Percentiles rank a stretch among this genome's conserved stretches.
phyloP scores from a whole-genome alignment of 1,284 basidiomycete species.

The Irpex sp. region DNA sequence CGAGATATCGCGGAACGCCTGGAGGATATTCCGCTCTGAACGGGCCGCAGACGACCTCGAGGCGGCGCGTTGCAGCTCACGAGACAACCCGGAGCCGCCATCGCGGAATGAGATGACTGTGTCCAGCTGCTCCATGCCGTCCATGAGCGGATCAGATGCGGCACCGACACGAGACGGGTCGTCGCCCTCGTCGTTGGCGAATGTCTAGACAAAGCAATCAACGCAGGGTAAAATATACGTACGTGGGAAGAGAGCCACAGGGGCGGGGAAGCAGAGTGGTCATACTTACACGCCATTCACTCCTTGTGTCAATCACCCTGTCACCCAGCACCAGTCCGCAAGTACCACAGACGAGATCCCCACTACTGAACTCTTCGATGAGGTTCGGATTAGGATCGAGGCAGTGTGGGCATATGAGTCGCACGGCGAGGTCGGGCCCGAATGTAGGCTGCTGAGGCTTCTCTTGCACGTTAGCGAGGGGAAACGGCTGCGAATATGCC shows the following conservation, averaged over 20 bases:
- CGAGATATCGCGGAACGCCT: constrained; percentile 88
- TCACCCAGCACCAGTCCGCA: constrained; percentile 97
- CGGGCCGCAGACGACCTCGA: constrained; percentile 73
- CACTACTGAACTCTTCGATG: constrained; percentile 95
- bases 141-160: constrained; percentile 88
- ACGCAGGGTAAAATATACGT: constrained; percentile 9
- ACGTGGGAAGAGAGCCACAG: constrained; percentile 9
- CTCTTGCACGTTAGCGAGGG: constrained; percentile 51
- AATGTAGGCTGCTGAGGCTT: constrained; percentile 51
- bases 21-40: constrained; percentile 79
- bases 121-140: constrained; percentile 90
- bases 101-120: constrained; percentile 95
- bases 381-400: constrained; percentile 89
- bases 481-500: constrained; percentile 64
- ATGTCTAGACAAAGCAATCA: constrained; percentile 60
- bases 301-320: constrained; percentile 94
- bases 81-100: constrained; percentile 88
- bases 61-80: constrained; percentile 88
- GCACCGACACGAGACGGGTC: constrained; percentile 99
- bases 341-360: constrained; percentile 94
- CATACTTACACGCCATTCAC: constrained; percentile 91
- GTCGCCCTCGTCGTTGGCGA: constrained; percentile 98
- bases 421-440: constrained; percentile 81
- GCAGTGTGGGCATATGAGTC: constrained; percentile 93
- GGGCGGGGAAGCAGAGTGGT: constrained; percentile 14